Conservation (phyloP, 2,329 filamentous ascomycete species). For the Cladosporium sp. region DNA sequence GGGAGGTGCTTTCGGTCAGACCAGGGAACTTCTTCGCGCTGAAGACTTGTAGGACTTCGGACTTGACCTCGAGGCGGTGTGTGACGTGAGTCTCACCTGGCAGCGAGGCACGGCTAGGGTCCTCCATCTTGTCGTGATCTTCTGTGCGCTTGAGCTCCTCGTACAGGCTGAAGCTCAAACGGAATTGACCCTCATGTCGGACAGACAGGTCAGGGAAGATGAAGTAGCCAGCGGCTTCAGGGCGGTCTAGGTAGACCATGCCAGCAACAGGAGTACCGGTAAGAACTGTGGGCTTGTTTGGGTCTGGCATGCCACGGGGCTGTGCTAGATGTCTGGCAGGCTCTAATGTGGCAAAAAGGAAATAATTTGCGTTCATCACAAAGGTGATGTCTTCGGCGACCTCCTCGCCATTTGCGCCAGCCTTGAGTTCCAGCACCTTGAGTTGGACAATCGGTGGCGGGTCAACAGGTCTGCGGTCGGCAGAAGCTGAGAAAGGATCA, state of each 20-base stretch:
- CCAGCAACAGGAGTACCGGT: conserved; percentile 94
- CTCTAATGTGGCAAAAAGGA: conserved; percentile 90
- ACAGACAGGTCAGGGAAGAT: conserved; percentile 97
- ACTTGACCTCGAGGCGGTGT: conserved; percentile 88
- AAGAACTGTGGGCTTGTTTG: conserved; percentile 72
- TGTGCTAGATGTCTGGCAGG: conserved; percentile 80
- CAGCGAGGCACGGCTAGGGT: conserved; percentile 39
- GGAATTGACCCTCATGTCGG: conserved; percentile 89
- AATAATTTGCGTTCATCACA: conserved; percentile 94
- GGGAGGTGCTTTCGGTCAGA: conserved; percentile 79
- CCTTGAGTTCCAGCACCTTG: conserved; percentile 72
- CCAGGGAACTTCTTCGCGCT: conserved; percentile 99
- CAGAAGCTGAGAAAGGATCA: conserved; percentile 59
- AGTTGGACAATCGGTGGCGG: conserved; percentile 92
- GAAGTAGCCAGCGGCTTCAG: conserved; percentile 80
- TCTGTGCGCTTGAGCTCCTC: conserved; percentile 86
- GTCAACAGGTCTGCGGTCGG: conserved; percentile 88
- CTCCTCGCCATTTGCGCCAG: conserved; percentile 49
- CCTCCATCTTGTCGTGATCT: conserved; percentile 64
- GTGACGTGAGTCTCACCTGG: conserved; percentile 64
- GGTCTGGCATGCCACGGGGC: conserved; percentile 65
- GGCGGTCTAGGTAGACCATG: conserved; percentile 92
- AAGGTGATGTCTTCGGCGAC: conserved; percentile 75
- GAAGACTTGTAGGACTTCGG: conserved; percentile 80
- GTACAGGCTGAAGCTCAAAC: conserved; percentile 88